Percentiles rank a stretch among this genome's conserved stretches.
These are phyloP conservation scores for Triticum monococcum DNA, from an alignment of 176 grass and related monocot species.

Conservation along the genomic window DNA sequence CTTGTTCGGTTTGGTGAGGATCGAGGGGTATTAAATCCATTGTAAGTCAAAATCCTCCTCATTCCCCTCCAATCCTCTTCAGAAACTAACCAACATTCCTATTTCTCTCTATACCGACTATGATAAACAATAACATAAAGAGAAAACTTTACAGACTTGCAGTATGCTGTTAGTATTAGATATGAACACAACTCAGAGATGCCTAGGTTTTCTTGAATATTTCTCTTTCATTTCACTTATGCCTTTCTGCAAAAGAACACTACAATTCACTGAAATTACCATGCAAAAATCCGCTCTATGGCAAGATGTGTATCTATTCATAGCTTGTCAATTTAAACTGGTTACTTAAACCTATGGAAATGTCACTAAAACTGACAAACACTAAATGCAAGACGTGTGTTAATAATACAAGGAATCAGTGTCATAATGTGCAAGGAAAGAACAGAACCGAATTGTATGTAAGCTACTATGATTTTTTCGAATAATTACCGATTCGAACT, in stretches of 20 bases:
- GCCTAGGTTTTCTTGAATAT: neutral
- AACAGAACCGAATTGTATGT: neutral
- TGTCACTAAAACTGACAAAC: neutral
- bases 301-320: neutral
- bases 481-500: constrained; percentile 45
- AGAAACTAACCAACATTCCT: neutral
- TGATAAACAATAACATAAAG: neutral
- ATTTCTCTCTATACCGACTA: neutral
- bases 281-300: neutral
- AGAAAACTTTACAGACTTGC: neutral
- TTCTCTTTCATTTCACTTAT: neutral
- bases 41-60: too few relatives aligned
- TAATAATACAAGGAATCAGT: neutral
- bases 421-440: neutral
- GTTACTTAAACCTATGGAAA: neutral
- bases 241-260: neutral
- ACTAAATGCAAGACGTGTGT: neutral
- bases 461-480: neutral
- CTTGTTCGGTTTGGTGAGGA: too few relatives aligned
- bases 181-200: neutral
- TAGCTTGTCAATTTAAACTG: neutral
- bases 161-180: neutral
- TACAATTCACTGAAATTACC: neutral
- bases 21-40: too few relatives aligned
- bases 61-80: neutral